These are phyloP conservation scores for Arthrobotrys iridis DNA, from an alignment of 2,329 filamentous ascomycete species.

Conservation along the genomic window DNA sequence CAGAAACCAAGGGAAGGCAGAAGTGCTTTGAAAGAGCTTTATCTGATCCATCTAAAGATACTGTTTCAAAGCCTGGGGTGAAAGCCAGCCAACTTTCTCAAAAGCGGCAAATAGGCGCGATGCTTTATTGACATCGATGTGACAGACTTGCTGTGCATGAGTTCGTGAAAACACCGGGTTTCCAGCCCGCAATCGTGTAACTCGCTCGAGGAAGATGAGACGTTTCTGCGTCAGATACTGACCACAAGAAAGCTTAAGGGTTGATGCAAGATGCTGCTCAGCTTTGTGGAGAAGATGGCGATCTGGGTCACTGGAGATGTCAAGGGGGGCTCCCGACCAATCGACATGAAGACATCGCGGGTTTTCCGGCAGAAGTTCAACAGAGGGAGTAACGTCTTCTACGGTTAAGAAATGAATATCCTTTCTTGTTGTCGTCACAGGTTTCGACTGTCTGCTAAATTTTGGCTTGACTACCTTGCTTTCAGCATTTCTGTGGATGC, in stretches of 20 bases:
- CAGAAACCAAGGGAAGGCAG: neutral
- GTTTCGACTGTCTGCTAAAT: conserved; percentile 47
- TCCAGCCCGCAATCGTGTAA: conserved; percentile 72
- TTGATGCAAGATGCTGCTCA: conserved; percentile 79
- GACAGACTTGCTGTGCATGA: conserved; percentile 94
- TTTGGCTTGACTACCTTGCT: conserved; percentile 44
- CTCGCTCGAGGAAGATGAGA: conserved; percentile 82
- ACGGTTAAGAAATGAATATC: conserved; percentile 82
- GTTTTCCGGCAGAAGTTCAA: conserved; percentile 72
- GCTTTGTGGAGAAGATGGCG: conserved; percentile 77
- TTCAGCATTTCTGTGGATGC: conserved; percentile 30
- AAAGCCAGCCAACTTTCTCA: conserved; percentile 85
- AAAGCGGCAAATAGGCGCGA: conserved; percentile 91
- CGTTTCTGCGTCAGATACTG: conserved; percentile 94
- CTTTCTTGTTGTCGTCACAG: conserved; percentile 75
- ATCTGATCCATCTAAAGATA: conserved; percentile 29
- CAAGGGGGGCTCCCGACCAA: conserved; percentile 83
- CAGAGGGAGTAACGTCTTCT: conserved; percentile 76
- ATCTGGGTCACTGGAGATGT: conserved; percentile 78
- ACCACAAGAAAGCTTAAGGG: conserved; percentile 82
- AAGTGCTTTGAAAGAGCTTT: neutral
- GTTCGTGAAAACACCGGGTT: conserved; percentile 90
- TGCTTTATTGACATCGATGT: conserved; percentile 97
- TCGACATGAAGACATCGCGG: conserved; percentile 81
- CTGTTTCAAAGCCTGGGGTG: conserved; percentile 65